Base-by-base conservation (phyloP, 345 rosid species). In the Syzygium aqueum region DNA sequence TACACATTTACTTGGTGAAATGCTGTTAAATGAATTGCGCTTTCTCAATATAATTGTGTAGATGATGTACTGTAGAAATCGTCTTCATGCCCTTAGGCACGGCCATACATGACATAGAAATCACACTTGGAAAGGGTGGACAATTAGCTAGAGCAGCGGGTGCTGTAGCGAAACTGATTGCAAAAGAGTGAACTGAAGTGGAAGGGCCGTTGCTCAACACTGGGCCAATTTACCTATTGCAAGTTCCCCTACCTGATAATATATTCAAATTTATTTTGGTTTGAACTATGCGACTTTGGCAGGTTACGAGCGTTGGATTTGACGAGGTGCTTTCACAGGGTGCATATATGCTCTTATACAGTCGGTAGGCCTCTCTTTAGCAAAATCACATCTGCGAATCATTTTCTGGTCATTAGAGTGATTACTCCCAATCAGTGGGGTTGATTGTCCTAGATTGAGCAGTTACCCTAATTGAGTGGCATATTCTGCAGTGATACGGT, bases 301-400 rank as follows among this genome's bases (percentile, higher is more conserved):
- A 98, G 99, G 95, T 98, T 82, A 56, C 85, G 43, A 91, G 89
- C 65, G 98, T 93, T 63, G 98, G 93, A 82, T 56, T 95, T 90
- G 99, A 96, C 28, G 97, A 96, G 88, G 98, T 98, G 17, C 98
- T 96, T 91, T 94, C 98, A 86, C 95, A 95, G 91, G 93, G 97
- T 87, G 99, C 99, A 80, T 98, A 96, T 89, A 96, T 98, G 99
- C 98, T 98, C 87, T 90, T 96, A 85, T 98, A 98, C 89, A 94
- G 94, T 95, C 96, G 99, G 99, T 97, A 87, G 67, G 87, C 56
- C 78, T 17, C 87, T 85, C 59, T 84, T 56, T 28, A 43, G 50
- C 21, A 15, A 23, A 22, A 49, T 17, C 25, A 28, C 27, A 52
- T 43, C 43, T 84, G 3, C 14, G 28, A 84, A 57, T 83, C 53